These are phyloP conservation scores for thale cress (Arabidopsis thaliana) DNA, from an alignment of 345 rosid species.

Conservation along the genomic window DNA sequence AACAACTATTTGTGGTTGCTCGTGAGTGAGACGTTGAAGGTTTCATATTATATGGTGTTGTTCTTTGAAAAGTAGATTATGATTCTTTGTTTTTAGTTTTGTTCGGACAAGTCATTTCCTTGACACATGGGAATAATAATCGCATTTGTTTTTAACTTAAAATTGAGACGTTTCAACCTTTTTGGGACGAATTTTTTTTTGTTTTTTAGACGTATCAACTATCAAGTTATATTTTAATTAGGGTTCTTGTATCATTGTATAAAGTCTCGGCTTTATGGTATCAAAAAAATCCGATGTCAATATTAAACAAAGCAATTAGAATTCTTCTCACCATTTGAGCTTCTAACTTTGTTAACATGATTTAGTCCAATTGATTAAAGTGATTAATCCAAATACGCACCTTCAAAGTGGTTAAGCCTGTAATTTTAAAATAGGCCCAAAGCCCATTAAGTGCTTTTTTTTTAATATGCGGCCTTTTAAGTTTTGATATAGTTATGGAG, in stretches of 20 bases:
- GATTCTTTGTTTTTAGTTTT: not conserved
- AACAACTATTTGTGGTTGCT: slow-evolving; percentile 35
- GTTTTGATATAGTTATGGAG: slow-evolving; percentile 28
- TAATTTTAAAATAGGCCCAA: not conserved
- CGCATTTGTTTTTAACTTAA: not conserved
- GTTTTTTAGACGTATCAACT: too few species aligned
- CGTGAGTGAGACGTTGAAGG: slow-evolving; percentile 19
- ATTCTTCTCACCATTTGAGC: too few species aligned
- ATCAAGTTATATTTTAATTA: too few species aligned
- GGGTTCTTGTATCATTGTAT: too few species aligned
- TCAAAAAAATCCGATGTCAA: too few species aligned
- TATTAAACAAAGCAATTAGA: too few species aligned
- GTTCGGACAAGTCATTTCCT: not conserved
- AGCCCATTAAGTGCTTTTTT: slow-evolving; percentile 2
- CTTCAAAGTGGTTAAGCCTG: not conserved
- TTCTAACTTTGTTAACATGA: too few species aligned
- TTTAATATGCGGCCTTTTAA: not conserved
- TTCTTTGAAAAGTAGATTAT: not conserved
- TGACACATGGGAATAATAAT: not conserved
- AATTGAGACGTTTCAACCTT: too few species aligned
- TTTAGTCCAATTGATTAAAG: too few species aligned
- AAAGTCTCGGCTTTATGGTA: too few species aligned
- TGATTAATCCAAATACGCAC: not conserved
- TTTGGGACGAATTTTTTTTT: too few species aligned
- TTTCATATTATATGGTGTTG: not conserved